Conservation (phyloP, 805 yeast genomes). For the Brettanomyces nanus region DNA sequence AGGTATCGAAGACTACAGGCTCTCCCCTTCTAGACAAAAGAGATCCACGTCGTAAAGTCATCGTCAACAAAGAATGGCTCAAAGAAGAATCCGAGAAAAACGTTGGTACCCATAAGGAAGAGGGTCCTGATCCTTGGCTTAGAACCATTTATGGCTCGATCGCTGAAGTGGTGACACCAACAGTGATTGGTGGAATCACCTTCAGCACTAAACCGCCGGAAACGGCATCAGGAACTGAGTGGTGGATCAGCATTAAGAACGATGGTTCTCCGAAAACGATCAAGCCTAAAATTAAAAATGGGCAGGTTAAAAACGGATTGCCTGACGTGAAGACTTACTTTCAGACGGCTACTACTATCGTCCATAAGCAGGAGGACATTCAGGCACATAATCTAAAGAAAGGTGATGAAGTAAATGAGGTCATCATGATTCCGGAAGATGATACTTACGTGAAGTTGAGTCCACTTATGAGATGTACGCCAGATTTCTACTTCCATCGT, state of each 20-base stretch:
- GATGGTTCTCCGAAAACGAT: slow-evolving; percentile 78
- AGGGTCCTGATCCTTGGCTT: slow-evolving; percentile 55
- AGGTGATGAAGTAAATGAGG: slow-evolving; percentile 50
- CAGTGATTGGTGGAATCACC: slow-evolving; percentile 56
- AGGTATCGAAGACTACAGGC: no score
- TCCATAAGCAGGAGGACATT: slow-evolving; percentile 51
- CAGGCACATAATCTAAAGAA: slow-evolving; percentile 68
- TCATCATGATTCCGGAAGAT: slow-evolving; percentile 54
- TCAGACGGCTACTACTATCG: slow-evolving; percentile 55
- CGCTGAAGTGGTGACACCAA: slow-evolving; percentile 55
- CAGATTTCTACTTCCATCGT: slow-evolving; percentile 58
- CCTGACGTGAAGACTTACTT: slow-evolving; percentile 77
- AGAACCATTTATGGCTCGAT: slow-evolving; percentile 56
- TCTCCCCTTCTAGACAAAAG: slow-evolving; percentile 6
- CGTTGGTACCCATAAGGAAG: slow-evolving; percentile 17
- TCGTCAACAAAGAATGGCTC: slow-evolving; percentile 20
- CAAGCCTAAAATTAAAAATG: slow-evolving; percentile 67
- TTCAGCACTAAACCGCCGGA: slow-evolving; percentile 63
- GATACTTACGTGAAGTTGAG: slow-evolving; percentile 61
- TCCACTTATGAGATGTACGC: slow-evolving; percentile 82
- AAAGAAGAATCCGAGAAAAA: slow-evolving; percentile 13
- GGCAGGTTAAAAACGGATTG: slow-evolving; percentile 51
- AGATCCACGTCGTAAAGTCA: slow-evolving; percentile 17
- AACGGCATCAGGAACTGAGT: slow-evolving; percentile 56
- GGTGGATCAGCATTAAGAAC: slow-evolving; percentile 74